A percentile compares a stretch with the other conserved stretches of the same genome.
Conservation (phyloP, 1,284 basidiomycete genomes). For the Trametes pubescens region DNA sequence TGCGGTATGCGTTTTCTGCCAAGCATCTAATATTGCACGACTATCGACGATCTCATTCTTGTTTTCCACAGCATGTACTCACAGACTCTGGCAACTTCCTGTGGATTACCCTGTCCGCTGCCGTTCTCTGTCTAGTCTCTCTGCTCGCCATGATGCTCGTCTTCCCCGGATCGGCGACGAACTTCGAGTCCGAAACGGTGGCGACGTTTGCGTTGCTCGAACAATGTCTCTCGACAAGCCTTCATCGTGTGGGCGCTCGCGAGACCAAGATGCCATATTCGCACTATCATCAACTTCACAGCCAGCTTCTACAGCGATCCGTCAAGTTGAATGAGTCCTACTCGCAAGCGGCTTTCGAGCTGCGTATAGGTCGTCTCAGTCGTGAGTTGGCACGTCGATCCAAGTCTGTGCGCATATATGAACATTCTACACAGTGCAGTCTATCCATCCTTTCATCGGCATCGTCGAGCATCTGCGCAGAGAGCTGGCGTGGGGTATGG, state of each 20-base stretch:
- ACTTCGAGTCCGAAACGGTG: constrained; percentile 52
- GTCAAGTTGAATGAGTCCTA: constrained; percentile 53
- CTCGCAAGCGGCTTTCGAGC: constrained; percentile 56
- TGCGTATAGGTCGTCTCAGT: constrained; percentile 54
- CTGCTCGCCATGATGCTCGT: constrained; percentile 50
- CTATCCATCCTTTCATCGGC: constrained; percentile 54
- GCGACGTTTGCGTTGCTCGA: constrained; percentile 47
- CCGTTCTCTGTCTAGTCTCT: constrained; percentile 50
- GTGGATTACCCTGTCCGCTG: constrained; percentile 53
- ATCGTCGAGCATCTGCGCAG: constrained; percentile 55
- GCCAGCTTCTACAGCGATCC: constrained; percentile 48
- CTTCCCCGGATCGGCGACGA: constrained; percentile 52
- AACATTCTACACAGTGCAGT: constrained; percentile 46
- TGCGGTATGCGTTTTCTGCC: constrained; percentile 37
- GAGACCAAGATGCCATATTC: constrained; percentile 30
- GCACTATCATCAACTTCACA: constrained; percentile 39
- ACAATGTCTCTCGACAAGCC: constrained; percentile 45
- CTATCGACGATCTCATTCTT: background rate
- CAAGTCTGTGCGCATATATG: background rate
- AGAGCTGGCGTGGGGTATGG: constrained; percentile 56
- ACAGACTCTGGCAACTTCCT: constrained; percentile 46
- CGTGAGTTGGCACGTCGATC: constrained; percentile 41
- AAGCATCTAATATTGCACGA: too few species aligned
- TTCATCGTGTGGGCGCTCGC: constrained; percentile 40
- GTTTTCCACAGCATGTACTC: constrained; percentile 41